Conservation (phyloP, 495 filamentous ascomycete genomes). For the Penicillium daleae region DNA sequence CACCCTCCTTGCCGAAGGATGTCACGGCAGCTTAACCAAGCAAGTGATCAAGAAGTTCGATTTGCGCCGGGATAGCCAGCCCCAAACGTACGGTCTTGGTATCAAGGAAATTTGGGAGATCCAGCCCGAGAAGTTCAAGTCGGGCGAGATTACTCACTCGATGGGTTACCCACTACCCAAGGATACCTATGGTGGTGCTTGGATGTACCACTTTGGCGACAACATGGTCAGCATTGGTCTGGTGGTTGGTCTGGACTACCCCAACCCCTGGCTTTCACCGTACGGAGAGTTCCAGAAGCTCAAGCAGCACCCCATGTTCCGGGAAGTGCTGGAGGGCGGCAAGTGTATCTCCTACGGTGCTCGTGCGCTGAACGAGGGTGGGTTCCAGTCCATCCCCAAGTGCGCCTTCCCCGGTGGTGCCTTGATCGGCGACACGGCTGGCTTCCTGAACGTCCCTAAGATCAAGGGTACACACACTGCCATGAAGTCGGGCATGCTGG, state of each 20-base stretch:
- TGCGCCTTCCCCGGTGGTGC: slow-evolving; percentile 95
- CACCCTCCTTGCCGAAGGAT: slow-evolving; percentile 94
- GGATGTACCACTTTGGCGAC: slow-evolving; percentile 99
- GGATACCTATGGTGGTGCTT: slow-evolving; percentile 94
- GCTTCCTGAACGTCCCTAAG: slow-evolving; percentile 97
- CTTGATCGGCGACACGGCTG: slow-evolving; percentile 93
- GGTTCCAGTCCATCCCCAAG: slow-evolving; percentile 96
- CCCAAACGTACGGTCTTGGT: slow-evolving; percentile 93
- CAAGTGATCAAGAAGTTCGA: slow-evolving; percentile 95
- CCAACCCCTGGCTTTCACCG: slow-evolving; percentile 94
- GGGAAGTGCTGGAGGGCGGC: slow-evolving; percentile 80
- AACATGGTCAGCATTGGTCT: slow-evolving; percentile 94
- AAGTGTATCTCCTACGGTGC: slow-evolving; percentile 98
- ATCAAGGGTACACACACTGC: slow-evolving; percentile 98
- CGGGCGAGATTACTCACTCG: slow-evolving; percentile 84
- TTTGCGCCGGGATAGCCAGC: slow-evolving; percentile 82
- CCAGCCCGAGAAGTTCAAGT: slow-evolving; percentile 85
- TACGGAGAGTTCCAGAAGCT: slow-evolving; percentile 98
- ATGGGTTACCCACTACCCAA: slow-evolving; percentile 90
- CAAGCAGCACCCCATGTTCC: slow-evolving; percentile 94
- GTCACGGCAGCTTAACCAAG: slow-evolving; percentile 95
- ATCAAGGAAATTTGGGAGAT: slow-evolving; percentile 98
- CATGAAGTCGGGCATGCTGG: slow-evolving; percentile 97
- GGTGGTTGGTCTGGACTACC: slow-evolving; percentile 93
- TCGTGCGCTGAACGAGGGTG: slow-evolving; percentile 90